A percentile compares a stretch with the other conserved stretches of the same genome.
phyloP scores from a whole-genome alignment of 148 eudicot genomes.

The Hydrangea macrophylla region DNA sequence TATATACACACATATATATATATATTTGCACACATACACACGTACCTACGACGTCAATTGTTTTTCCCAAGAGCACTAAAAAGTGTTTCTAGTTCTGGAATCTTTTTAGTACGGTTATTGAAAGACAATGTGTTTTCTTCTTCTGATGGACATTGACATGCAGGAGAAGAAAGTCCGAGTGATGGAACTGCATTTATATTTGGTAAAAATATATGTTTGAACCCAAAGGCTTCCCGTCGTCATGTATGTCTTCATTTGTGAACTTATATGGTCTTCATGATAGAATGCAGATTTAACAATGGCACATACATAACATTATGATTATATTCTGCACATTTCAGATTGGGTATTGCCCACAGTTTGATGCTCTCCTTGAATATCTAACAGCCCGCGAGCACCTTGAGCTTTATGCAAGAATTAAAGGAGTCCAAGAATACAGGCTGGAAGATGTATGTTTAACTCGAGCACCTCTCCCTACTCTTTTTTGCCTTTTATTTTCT shows the following conservation, averaged over 20 bases:
- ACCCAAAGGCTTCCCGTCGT: constrained; percentile 78
- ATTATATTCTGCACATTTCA: constrained; percentile 28
- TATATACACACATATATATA: no score
- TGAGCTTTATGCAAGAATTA: constrained; percentile 88
- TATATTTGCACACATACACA: no score
- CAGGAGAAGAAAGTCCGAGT: constrained; percentile 88
- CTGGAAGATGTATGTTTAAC: constrained; percentile 60
- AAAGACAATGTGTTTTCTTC: background rate
- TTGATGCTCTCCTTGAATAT: constrained; percentile 90
- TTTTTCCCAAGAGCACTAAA: background rate
- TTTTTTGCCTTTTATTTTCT: no score
- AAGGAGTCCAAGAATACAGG: constrained; percentile 69
- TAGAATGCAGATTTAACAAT: constrained; percentile 8
- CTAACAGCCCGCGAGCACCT: constrained; percentile 89
- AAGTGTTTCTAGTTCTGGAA: constrained; percentile 1
- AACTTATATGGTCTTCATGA: constrained; percentile 2
- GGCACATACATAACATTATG: constrained; percentile 10
- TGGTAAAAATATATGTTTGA: constrained; percentile 69
- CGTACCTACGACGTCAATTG: background rate
- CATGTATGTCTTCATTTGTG: constrained; percentile 50
- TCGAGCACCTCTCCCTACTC: background rate
- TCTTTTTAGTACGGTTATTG: constrained; percentile 1
- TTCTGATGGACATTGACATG: constrained; percentile 17
- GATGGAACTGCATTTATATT: constrained; percentile 89
- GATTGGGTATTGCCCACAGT: constrained; percentile 99